Percentiles rank a stretch among this genome's conserved stretches.
phyloP scores from a whole-genome alignment of 306 rosid genomes.

The Canavalia gladiata region DNA sequence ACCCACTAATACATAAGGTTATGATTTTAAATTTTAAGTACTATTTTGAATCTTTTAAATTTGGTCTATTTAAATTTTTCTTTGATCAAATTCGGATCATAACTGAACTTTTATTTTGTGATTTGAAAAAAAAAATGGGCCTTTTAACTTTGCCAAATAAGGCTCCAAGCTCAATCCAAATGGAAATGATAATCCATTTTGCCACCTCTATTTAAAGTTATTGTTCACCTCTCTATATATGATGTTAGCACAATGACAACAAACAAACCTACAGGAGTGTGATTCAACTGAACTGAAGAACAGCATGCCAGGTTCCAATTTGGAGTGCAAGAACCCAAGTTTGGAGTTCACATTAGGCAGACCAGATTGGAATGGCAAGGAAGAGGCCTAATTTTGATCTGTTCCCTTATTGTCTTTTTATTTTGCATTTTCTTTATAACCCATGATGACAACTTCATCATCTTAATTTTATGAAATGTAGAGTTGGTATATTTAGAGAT shows the following conservation, averaged over 20 bases:
- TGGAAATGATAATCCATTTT: too few relatives aligned
- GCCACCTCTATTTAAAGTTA: too few relatives aligned
- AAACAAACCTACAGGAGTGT: constrained; percentile 59
- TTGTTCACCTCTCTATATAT: not conserved
- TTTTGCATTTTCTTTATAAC: constrained; percentile 17
- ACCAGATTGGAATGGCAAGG: constrained; percentile 72
- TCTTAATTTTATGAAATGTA: constrained; percentile 35
- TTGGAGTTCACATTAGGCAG: constrained; percentile 88
- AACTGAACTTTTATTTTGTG: too few relatives aligned
- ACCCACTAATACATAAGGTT: too few relatives aligned
- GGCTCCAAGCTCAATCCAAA: too few relatives aligned
- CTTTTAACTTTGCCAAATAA: too few relatives aligned
- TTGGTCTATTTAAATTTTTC: too few relatives aligned
- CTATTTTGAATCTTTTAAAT: too few relatives aligned
- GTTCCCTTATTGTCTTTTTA: constrained; percentile 6
- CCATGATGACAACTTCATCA: constrained; percentile 37
- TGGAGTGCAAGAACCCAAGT: constrained; percentile 70
- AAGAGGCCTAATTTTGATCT: constrained; percentile 45
- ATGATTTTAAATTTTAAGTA: too few relatives aligned
- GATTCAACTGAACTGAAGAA: constrained; percentile 61
- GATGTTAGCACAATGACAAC: not conserved
- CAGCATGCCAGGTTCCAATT: constrained; percentile 48
- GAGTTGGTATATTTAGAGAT: constrained; percentile 27
- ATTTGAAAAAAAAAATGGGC: too few relatives aligned
- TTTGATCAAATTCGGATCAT: too few relatives aligned